Evolutionary conservation across 352 stramenopile genomes (phyloP).

Genomic region (Phytophthora multivora): DNA sequence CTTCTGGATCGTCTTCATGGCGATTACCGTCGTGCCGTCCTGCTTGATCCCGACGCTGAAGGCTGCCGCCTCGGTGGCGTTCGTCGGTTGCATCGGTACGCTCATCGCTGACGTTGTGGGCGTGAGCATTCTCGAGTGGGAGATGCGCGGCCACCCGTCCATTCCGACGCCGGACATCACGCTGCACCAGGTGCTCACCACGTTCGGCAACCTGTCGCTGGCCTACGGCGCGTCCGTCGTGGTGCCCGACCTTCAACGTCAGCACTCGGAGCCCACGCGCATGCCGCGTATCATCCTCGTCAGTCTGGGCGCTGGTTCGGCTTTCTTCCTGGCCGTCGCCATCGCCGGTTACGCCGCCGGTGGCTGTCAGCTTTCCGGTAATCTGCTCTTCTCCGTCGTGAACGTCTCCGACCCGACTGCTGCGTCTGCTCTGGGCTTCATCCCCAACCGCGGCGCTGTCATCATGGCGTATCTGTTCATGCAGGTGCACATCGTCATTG

Average conservation of each 20-base stretch:
- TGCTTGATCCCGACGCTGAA: conserved; percentile 43
- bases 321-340: conserved; percentile 46
- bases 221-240: conserved; percentile 41
- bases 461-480: conserved; percentile 45
- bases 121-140: conserved; percentile 34
- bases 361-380: conserved; percentile 48
- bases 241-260: conserved; percentile 38
- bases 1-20: conserved; percentile 47
- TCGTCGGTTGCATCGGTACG: conserved; percentile 36
- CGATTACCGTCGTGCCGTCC: conserved; percentile 33
- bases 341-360: conserved; percentile 43
- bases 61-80: conserved; percentile 24
- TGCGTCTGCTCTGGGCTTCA: conserved; percentile 28
- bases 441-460: conserved; percentile 30
- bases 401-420: conserved; percentile 30
- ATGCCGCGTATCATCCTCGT: conserved; percentile 52
- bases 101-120: conserved; percentile 39
- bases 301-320: conserved; percentile 44
- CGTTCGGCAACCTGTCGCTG: conserved; percentile 44
- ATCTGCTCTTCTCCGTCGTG: conserved; percentile 40
- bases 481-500: conserved; percentile 50
- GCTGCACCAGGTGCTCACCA: conserved; percentile 37
- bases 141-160: conserved; percentile 35
- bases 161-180: conserved; percentile 30
- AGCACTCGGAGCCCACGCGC: conserved; percentile 51